Percentiles rank a stretch among this genome's conserved stretches.
These are phyloP conservation scores for Suhomyces coccinellae DNA, from an alignment of 1,139 yeast genomes.

Conservation along the genomic window DNA sequence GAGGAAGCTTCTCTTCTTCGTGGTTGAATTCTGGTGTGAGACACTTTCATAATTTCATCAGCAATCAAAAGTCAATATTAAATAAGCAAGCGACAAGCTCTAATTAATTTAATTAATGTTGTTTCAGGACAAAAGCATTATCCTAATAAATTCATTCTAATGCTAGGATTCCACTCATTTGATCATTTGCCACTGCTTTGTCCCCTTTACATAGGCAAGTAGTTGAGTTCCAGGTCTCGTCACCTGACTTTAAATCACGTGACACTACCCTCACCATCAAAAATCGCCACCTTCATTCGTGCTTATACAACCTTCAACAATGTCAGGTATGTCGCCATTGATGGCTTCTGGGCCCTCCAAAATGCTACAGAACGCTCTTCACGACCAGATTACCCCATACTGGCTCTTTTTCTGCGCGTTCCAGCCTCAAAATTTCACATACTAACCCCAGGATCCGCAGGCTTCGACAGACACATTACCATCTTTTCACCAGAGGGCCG, in stretches of 20 bases:
- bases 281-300: slow-evolving; percentile 8
- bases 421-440: neutral
- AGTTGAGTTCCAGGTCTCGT: neutral
- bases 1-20: too few species aligned
- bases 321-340: slow-evolving; percentile 18
- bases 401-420: neutral
- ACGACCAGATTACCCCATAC: neutral
- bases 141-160: too few species aligned
- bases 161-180: too few species aligned
- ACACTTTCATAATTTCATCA: too few species aligned
- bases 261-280: neutral
- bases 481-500: slow-evolving; percentile 98
- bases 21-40: too few species aligned
- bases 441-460: slow-evolving; percentile 61
- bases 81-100: too few species aligned
- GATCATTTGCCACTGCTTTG: too few species aligned
- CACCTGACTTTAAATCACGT: too few species aligned
- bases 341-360: neutral
- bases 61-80: too few species aligned
- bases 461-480: slow-evolving; percentile 97
- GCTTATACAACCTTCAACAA: slow-evolving; percentile 5
- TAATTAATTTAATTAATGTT: too few species aligned
- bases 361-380: neutral
- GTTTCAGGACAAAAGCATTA: too few species aligned
- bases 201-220: too few species aligned